Evolutionary conservation across 2,329 filamentous ascomycete genomes (phyloP).

Genomic region (Truncatella angustata): DNA sequence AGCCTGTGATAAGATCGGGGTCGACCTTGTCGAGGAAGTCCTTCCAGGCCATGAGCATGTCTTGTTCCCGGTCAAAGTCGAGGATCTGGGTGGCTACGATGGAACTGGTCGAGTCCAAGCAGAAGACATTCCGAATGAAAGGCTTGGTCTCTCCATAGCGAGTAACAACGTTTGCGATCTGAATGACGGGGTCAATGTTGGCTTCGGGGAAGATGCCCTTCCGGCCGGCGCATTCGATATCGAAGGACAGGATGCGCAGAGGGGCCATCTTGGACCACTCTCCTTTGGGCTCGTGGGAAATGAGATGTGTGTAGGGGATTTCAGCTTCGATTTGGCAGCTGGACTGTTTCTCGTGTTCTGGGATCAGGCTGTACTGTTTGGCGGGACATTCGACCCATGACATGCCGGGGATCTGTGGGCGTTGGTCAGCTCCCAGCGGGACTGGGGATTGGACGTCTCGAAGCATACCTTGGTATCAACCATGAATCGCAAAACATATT

Average conservation of each 20-base stretch:
- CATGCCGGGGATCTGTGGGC: slow-evolving; percentile 77
- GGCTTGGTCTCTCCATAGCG: slow-evolving; percentile 93
- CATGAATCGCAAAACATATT: slow-evolving; percentile 96
- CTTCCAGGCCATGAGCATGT: slow-evolving; percentile 92
- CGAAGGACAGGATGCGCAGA: slow-evolving; percentile 87
- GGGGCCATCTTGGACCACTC: slow-evolving; percentile 99
- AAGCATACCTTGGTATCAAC: slow-evolving; percentile 78
- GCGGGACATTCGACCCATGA: slow-evolving; percentile 90
- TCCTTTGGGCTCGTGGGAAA: slow-evolving; percentile 83
- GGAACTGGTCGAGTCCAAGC: slow-evolving; percentile 83
- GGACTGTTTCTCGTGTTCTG: slow-evolving; percentile 68
- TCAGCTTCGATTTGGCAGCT: slow-evolving; percentile 96
- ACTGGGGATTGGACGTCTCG: background rate
- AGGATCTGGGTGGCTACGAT: slow-evolving; percentile 95
- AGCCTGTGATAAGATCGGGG: slow-evolving; percentile 96
- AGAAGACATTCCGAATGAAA: slow-evolving; percentile 95
- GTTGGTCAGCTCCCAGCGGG: too few species aligned
- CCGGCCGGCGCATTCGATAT: slow-evolving; percentile 97
- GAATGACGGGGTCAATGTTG: slow-evolving; percentile 88
- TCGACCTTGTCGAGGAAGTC: slow-evolving; percentile 88
- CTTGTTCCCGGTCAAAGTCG: slow-evolving; percentile 75
- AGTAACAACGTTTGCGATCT: slow-evolving; percentile 96
- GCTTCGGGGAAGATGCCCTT: slow-evolving; percentile 98
- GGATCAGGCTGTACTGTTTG: slow-evolving; percentile 69
- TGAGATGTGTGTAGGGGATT: slow-evolving; percentile 77